Conservation (phyloP, 2,329 filamentous ascomycete species). For the Beauveria sp. region DNA sequence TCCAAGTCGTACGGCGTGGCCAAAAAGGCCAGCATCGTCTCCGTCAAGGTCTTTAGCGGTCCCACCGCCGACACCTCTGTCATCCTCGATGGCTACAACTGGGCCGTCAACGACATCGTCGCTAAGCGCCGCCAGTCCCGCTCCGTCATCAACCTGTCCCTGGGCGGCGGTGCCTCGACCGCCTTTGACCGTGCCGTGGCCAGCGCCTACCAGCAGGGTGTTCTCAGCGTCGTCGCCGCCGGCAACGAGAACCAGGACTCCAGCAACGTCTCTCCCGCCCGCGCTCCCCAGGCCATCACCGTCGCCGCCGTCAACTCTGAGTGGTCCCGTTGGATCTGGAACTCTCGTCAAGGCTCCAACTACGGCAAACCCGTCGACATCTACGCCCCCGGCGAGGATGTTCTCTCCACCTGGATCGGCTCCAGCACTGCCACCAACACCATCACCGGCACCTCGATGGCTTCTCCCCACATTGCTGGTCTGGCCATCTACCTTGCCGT, state of each 20-base stretch:
- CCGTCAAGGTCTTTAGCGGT: slow-evolving; percentile 54
- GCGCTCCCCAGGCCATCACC: slow-evolving; percentile 39
- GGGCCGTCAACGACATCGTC: slow-evolving; percentile 12
- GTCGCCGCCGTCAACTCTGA: slow-evolving; percentile 40
- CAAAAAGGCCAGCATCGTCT: slow-evolving; percentile 47
- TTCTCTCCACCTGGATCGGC: slow-evolving; percentile 36
- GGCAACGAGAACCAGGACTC: slow-evolving; percentile 41
- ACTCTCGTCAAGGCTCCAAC: slow-evolving; percentile 31
- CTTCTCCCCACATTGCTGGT: slow-evolving; percentile 37
- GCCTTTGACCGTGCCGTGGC: slow-evolving; percentile 44
- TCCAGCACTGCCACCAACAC: slow-evolving; percentile 26
- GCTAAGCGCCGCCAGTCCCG: slow-evolving; percentile 18
- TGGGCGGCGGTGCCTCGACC: slow-evolving; percentile 37
- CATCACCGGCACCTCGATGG: slow-evolving; percentile 45
- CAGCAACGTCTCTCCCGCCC: slow-evolving; percentile 35
- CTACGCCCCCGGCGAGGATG: slow-evolving; percentile 34
- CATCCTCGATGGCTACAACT: slow-evolving; percentile 30
- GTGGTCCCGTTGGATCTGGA: slow-evolving; percentile 30
- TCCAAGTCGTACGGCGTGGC: slow-evolving; percentile 55
- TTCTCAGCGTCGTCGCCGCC: slow-evolving; percentile 47
- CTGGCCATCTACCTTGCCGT: slow-evolving; percentile 18
- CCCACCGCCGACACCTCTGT: slow-evolving; percentile 37
- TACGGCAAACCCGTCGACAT: slow-evolving; percentile 36
- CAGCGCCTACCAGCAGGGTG: slow-evolving; percentile 35
- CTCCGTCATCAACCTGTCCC: slow-evolving; percentile 46